Conservation (phyloP, 2,329 filamentous ascomycete genomes). For the Alternaria burnsii region DNA sequence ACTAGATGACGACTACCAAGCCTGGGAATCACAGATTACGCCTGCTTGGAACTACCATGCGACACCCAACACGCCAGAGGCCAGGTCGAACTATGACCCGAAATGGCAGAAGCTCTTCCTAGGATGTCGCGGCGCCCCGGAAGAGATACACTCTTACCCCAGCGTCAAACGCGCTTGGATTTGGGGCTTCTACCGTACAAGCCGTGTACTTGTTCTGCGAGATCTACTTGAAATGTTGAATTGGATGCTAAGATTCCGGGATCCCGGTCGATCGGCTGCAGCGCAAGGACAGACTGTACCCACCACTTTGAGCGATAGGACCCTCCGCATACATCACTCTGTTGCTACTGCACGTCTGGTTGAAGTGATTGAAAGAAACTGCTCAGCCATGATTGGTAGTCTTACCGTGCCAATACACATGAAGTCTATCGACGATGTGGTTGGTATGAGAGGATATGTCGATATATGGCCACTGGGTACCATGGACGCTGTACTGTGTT, state of each 20-base stretch:
- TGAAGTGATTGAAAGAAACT: constrained; percentile 34
- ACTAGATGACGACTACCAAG: constrained; percentile 36
- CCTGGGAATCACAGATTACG: constrained; percentile 35
- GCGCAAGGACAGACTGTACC: constrained; percentile 7
- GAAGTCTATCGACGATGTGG: constrained; percentile 33
- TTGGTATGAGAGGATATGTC: constrained; percentile 41
- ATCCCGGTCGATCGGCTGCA: constrained; percentile 2
- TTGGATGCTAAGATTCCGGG: constrained; percentile 40
- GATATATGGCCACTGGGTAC: constrained; percentile 39
- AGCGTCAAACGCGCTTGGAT: constrained; percentile 37
- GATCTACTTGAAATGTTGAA: constrained; percentile 43
- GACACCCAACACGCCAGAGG: constrained; percentile 33
- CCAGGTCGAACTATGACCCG: constrained; percentile 26
- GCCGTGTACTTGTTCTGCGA: constrained; percentile 37
- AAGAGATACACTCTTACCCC: constrained; percentile 37
- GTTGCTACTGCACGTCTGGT: constrained; percentile 32
- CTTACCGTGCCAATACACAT: constrained; percentile 37
- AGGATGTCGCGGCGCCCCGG: constrained; percentile 31
- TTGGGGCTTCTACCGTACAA: constrained; percentile 44
- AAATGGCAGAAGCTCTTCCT: constrained; percentile 39
- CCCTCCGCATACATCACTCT: constrained; percentile 27
- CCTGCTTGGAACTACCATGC: constrained; percentile 30
- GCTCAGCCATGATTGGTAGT: constrained; percentile 33
- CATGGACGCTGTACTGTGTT: constrained; percentile 37
- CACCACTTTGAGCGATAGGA: constrained; percentile 21